Evolutionary conservation across 164 flowering plant species (phyloP), one percentile per base, ranked within the genome.

Genomic region (Euptelea pleiosperma): DNA sequence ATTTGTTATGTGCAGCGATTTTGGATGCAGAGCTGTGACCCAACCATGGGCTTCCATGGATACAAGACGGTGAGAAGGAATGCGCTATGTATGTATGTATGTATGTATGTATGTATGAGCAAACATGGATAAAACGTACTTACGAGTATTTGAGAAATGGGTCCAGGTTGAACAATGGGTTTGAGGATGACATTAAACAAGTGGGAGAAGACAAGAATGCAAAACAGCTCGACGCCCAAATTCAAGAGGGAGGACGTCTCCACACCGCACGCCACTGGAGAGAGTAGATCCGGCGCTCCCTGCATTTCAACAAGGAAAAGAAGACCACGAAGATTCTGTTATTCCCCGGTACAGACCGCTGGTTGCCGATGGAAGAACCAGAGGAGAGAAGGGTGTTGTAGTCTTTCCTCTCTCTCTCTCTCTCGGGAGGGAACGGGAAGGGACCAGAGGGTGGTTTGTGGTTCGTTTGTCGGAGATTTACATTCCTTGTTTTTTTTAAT

Each of bases 81-180:
- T n/a, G n/a, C n/a, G n/a, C n/a, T n/a, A n/a, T n/a, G n/a, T n/a
- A n/a, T n/a, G n/a, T 28, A 18, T 19, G 8, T 14, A 26, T 15
- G 16, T n/a, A 16, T 15, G 11, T 16, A 30, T 8, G 0, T 28
- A 52, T 28, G 5, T 18, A 33, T 52, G n/a, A 12, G 16, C 6
- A 25, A 39, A 21, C 33, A 18, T 29, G 18, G 4, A 45, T 10
- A 18, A 11, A 4, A 19, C 6, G 10, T 26, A 2, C 84, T 64
- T 75, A 88, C 96, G 45, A 86, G 77, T 47, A 86, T 70, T 36
- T 88, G 87, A 5, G 90, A 80, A 18, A 86, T 44, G 56, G 86
- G 81, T 1, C 77, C 81, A 1, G 92, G 72, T 57, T 80, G 83
- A 18, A 82, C 85, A 0, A 82, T 10, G 31, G 82, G 81, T 52